A percentile compares a stretch with the other conserved stretches of the same genome.
Conservation (phyloP, 1,284 basidiomycete genomes). For the Austroboletus niveus region DNA sequence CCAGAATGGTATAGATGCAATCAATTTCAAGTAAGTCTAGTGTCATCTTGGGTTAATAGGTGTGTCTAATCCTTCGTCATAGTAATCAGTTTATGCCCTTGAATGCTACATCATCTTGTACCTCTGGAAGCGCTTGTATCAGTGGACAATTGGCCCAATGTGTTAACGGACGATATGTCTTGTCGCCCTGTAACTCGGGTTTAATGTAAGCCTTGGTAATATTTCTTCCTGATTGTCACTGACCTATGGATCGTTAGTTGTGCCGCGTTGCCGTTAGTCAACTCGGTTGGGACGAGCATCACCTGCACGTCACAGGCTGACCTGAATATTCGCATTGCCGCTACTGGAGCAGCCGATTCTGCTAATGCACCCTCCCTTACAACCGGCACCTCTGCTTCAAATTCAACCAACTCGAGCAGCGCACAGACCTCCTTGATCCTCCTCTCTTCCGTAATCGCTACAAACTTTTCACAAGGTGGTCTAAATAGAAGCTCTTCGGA, state of each 20-base stretch:
- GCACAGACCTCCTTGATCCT: conserved; percentile 43
- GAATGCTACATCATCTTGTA: conserved; percentile 43
- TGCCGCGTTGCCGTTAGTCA: too few relatives aligned
- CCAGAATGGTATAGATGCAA: conserved; percentile 54
- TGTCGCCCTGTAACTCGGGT: too few relatives aligned
- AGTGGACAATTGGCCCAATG: too few relatives aligned
- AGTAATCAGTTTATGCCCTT: conserved; percentile 48
- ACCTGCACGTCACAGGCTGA: too few relatives aligned
- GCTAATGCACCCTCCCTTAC: too few relatives aligned
- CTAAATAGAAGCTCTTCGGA: conserved; percentile 33
- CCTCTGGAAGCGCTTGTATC: conserved; percentile 30
- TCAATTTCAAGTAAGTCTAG: conserved; percentile 47
- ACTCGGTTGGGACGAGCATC: too few relatives aligned
- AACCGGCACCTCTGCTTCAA: conserved; percentile 33
- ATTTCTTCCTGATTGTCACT: too few relatives aligned
- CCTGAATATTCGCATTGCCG: too few relatives aligned
- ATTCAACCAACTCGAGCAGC: conserved; percentile 37
- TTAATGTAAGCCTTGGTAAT: too few relatives aligned
- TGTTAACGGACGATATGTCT: too few relatives aligned
- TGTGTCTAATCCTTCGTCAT: conserved; percentile 10
- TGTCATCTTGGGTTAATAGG: neutral
- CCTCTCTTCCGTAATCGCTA: conserved; percentile 47
- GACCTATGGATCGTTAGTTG: too few relatives aligned
- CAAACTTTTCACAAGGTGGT: conserved; percentile 47
- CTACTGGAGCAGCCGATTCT: too few relatives aligned